These are phyloP conservation scores for Mucor saturninus DNA, from an alignment of 371 early-diverging fungal species.

Conservation along the genomic window DNA sequence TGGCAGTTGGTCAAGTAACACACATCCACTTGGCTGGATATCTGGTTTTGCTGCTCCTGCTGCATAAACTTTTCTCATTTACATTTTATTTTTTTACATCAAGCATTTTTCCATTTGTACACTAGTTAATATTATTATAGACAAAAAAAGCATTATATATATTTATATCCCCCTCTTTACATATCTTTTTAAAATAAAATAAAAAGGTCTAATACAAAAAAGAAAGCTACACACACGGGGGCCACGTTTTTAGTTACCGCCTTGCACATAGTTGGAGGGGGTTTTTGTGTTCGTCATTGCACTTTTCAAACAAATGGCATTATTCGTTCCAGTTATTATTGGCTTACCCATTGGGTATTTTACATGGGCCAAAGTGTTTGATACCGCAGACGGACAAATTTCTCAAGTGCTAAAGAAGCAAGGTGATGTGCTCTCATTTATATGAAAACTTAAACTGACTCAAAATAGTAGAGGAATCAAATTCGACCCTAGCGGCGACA, in stretches of 20 bases:
- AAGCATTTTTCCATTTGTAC: conserved; percentile 2
- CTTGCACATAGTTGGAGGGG: background rate
- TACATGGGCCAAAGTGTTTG: conserved; percentile 40
- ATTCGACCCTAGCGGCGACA: conserved; percentile 27
- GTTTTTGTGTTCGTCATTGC: background rate
- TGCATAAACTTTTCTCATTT: conserved; percentile 16
- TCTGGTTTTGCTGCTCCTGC: conserved; percentile 33
- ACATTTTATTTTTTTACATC: background rate
- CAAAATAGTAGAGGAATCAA: conserved; percentile 12
- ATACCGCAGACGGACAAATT: conserved; percentile 28
- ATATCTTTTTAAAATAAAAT: background rate
- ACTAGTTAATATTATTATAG: background rate
- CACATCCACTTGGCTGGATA: conserved; percentile 18
- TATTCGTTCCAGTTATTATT: conserved; percentile 42
- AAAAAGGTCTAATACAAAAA: background rate
- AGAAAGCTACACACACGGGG: too few relatives aligned
- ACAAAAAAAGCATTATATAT: background rate
- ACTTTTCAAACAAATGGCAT: conserved; percentile 30
- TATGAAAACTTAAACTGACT: background rate
- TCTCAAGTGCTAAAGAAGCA: background rate
- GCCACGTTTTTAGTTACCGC: too few relatives aligned
- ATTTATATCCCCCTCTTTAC: background rate
- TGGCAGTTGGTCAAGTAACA: conserved; percentile 12
- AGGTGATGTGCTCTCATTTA: background rate
- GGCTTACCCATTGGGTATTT: conserved; percentile 48